Base-by-base conservation (phyloP, 495 filamentous ascomycete genomes). In the Chaetomium fimeti region DNA sequence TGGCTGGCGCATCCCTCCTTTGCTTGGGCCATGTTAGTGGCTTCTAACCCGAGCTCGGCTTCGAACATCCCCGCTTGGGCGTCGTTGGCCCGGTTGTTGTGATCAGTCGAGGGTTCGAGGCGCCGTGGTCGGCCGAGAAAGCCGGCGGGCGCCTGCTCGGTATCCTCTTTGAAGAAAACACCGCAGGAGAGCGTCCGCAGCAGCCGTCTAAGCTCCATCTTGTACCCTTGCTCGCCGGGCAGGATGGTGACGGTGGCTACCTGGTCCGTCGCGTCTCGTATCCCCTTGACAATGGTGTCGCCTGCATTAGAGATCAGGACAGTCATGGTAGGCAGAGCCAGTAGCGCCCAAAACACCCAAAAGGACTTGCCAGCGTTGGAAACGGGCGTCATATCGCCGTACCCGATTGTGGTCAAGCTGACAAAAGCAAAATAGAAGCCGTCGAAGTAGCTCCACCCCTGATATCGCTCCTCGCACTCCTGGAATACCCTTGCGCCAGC, bases 331-430 rank as follows among this genome's bases (percentile, higher is more conserved):
- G 92, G 92, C 2, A 97, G 78, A 2, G 92, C 91, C 4, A 96
- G 82, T 4, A 97, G 75, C 25, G 89, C 89, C 93, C 93, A 98
- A 65, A 96, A 86, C 9, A 98, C 89, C 76, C 94, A 96, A 71
- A 95, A 93, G 0, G 89, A 76, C 69, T 87, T 90, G 0, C 89
- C 90, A 3, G 86, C 80, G 66, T 89, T 91, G 38, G 85, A 90
- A 9, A 84, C 75, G 0, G 88, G 89, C 36, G 83, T 84, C 36
- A 87, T 79, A 65, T 96, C 91, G 3, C 92, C 92, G 68, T 92
- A 97, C 0, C 92, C 92, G 57, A 97, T 91, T 1, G 92, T 96
- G 7, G 93, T 79, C 40, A 96, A 81, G 4, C 86, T 85, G 4
- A 86, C 86, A 71, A 91, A 96, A 4, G 89, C 74, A 74, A 94